Evolutionary conservation across 2,329 filamentous ascomycete species (phyloP).

Genomic region (Neonectria punicea): DNA sequence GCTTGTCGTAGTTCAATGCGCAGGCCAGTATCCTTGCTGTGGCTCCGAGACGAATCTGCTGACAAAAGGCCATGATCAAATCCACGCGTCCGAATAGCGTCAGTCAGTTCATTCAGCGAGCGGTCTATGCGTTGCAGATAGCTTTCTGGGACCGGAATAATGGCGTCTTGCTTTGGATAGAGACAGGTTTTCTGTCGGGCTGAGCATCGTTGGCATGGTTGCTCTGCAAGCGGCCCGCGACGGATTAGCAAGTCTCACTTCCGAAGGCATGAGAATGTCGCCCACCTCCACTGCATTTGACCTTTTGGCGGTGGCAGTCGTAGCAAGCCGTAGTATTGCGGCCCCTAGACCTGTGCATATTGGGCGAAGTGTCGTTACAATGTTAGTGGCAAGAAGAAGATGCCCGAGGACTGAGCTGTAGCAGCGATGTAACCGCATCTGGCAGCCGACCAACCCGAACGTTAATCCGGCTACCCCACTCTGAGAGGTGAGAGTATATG

Average conservation of each 20-base stretch:
- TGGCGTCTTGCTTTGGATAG: not conserved
- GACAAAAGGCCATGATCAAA: not conserved
- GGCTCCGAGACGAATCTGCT: not conserved
- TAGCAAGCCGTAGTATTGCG: slow-evolving; percentile 1
- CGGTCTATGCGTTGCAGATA: not conserved
- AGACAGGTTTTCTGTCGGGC: not conserved
- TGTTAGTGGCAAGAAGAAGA: too few species aligned
- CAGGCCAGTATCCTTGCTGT: not conserved
- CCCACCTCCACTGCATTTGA: not conserved
- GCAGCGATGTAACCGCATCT: too few species aligned
- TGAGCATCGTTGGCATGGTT: slow-evolving; percentile 1
- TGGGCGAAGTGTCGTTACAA: not conserved
- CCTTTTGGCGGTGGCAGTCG: not conserved
- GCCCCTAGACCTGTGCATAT: not conserved
- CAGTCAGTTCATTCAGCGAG: not conserved
- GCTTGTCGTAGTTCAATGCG: not conserved
- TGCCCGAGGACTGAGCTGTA: too few species aligned
- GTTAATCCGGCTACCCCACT: not conserved
- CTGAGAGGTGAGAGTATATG: too few species aligned
- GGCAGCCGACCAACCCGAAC: not conserved
- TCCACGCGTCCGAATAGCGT: not conserved
- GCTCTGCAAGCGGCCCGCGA: not conserved
- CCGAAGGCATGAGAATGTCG: not conserved
- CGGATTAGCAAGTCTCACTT: not conserved
- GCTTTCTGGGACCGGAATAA: not conserved